phyloP scores from a whole-genome alignment of 2,329 filamentous ascomycete genomes.

The Trichocomaceae sp. region DNA sequence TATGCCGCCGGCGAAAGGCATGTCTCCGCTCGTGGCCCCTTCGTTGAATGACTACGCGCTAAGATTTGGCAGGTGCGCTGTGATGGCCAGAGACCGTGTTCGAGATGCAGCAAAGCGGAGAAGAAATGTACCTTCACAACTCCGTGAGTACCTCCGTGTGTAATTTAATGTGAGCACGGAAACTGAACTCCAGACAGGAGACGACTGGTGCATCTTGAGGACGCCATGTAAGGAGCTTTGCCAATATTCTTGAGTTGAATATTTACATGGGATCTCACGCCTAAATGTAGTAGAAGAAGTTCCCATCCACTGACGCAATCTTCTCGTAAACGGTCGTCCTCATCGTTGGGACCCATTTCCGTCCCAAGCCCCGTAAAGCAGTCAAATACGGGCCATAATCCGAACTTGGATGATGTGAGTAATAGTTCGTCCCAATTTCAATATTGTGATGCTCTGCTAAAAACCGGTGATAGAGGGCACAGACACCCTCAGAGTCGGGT shows the following conservation, averaged over 20 bases:
- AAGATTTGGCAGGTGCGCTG: background rate
- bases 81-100: conserved; percentile 1
- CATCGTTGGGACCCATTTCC: background rate
- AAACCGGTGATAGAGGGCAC: background rate
- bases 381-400: background rate
- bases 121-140: conserved; percentile 1
- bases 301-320: background rate
- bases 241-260: background rate
- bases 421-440: background rate
- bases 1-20: conserved; percentile 3
- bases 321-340: background rate
- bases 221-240: background rate
- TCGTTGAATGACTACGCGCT: background rate
- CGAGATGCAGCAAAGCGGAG: background rate
- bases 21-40: background rate
- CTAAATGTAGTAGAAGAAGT: background rate
- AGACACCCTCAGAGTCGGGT: background rate
- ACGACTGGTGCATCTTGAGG: background rate
- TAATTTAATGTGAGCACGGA: background rate
- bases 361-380: background rate
- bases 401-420: background rate
- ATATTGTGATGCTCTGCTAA: background rate
- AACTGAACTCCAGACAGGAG: background rate
- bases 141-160: background rate
- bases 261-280: background rate